Evolutionary conservation across 2,329 filamentous ascomycete species (phyloP).

Genomic region (Colletotrichum cuscutae): DNA sequence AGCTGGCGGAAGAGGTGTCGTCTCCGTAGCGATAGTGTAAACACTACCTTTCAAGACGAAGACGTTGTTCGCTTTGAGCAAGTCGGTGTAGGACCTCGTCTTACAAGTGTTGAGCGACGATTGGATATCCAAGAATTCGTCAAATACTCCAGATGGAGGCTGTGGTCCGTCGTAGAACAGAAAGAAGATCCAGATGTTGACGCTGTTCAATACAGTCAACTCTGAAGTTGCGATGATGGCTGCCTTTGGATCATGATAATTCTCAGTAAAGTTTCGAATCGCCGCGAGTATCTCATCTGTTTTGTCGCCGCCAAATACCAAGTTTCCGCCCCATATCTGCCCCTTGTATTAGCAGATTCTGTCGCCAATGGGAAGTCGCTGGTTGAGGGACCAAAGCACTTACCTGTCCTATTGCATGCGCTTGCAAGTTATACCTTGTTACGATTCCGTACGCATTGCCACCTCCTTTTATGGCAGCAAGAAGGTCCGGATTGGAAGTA

Average conservation of each 20-base stretch:
- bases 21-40: conserved; percentile 52
- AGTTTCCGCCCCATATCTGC: conserved; percentile 56
- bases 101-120: conserved; percentile 56
- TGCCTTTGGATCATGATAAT: conserved; percentile 67
- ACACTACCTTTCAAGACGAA: conserved; percentile 46
- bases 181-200: conserved; percentile 69
- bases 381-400: too few species aligned
- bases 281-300: conserved; percentile 54
- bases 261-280: conserved; percentile 64
- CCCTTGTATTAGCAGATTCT: too few species aligned
- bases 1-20: conserved; percentile 45
- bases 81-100: conserved; percentile 57
- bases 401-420: conserved; percentile 47
- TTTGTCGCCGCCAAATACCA: conserved; percentile 48
- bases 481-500: conserved; percentile 58
- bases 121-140: conserved; percentile 62
- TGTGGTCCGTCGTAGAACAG: conserved; percentile 69
- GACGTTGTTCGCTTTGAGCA: conserved; percentile 54
- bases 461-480: conserved; percentile 63
- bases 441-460: conserved; percentile 67
- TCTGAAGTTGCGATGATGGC: conserved; percentile 68
- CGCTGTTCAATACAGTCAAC: conserved; percentile 51
- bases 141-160: conserved; percentile 64
- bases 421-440: conserved; percentile 56
- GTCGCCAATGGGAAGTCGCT: too few species aligned